A percentile compares a stretch with the other conserved stretches of the same genome.
phyloP scores from a whole-genome alignment of 441 rosid genomes.

The Gossypium trilobum region DNA sequence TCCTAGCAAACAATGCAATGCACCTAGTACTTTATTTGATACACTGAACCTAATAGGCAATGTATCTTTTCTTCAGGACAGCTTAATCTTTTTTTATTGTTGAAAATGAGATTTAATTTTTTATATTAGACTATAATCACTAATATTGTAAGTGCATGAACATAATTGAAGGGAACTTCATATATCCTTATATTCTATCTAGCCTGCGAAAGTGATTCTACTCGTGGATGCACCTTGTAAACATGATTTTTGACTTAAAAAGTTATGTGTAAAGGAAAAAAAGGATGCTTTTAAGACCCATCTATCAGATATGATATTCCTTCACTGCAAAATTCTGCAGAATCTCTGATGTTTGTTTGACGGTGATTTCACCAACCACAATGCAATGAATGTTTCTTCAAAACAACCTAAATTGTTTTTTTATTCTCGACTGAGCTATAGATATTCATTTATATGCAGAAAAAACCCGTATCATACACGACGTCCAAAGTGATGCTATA shows the following conservation, averaged over 20 bases:
- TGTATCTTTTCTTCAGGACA: neutral
- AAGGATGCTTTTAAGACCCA: neutral
- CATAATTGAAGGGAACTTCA: neutral
- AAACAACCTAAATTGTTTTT: neutral
- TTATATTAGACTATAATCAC: neutral
- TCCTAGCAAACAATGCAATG: conserved; percentile 3
- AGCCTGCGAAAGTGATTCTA: neutral
- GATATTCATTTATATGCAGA: neutral
- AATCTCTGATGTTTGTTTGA: neutral
- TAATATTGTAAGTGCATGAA: neutral
- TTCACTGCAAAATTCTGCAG: neutral
- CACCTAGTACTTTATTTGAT: neutral
- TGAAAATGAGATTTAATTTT: neutral
- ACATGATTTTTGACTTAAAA: neutral
- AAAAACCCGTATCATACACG: neutral
- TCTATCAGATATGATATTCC: neutral
- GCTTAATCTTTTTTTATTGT: neutral
- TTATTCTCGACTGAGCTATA: neutral
- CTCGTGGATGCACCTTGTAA: neutral
- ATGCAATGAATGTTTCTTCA: conserved; percentile 7
- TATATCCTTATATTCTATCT: neutral
- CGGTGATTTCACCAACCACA: neutral
- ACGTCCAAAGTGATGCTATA: neutral
- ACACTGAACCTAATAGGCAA: conserved; percentile 9
- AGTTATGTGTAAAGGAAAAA: neutral